Conservation (phyloP, 2,329 filamentous ascomycete species). For the Epichloe sibirici region DNA sequence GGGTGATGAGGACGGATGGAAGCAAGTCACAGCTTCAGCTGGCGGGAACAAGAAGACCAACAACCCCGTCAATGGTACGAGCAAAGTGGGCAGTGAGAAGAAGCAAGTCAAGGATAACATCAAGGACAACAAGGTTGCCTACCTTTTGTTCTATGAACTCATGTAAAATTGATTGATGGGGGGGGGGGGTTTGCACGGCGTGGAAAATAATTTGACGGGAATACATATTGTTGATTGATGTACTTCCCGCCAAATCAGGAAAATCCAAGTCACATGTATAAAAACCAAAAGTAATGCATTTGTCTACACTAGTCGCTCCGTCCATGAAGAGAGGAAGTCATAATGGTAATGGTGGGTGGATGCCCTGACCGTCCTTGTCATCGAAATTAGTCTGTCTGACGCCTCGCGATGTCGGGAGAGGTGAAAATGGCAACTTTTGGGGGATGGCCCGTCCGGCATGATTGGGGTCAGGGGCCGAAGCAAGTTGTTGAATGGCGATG, state of each 20-base stretch:
- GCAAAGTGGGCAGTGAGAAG: constrained; percentile 42
- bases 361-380: background rate
- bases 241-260: background rate
- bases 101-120: constrained; percentile 50
- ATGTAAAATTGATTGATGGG: constrained; percentile 29
- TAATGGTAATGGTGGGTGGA: background rate
- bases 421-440: background rate
- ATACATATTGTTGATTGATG: background rate
- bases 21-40: constrained; percentile 52
- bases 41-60: constrained; percentile 63
- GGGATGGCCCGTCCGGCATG: background rate
- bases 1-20: constrained; percentile 66
- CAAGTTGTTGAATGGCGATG: background rate
- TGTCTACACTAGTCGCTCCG: background rate
- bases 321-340: too few relatives aligned
- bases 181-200: too few relatives aligned
- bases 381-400: too few relatives aligned
- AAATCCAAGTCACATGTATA: background rate
- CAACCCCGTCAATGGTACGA: constrained; percentile 51
- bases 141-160: constrained; percentile 88
- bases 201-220: background rate
- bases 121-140: constrained; percentile 94
- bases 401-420: too few relatives aligned
- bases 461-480: background rate
- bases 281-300: background rate